Percentiles rank a stretch among this genome's conserved stretches.
phyloP scores from a whole-genome alignment of 768 basidiomycete species.

The Russula sp. region DNA sequence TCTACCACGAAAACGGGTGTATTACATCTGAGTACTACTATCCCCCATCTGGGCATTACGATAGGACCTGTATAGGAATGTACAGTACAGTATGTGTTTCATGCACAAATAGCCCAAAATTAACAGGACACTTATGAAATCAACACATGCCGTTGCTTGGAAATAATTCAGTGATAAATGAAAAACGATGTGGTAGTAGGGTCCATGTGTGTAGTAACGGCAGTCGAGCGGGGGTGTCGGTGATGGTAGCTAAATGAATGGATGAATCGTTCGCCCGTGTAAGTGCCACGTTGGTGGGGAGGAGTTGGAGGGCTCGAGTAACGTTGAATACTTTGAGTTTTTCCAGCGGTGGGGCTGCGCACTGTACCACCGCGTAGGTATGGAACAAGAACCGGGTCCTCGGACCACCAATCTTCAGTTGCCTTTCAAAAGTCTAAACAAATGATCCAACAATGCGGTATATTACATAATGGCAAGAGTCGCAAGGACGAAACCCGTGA shows the following conservation, averaged over 20 bases:
- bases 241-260: not conserved
- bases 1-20: not conserved
- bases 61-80: not conserved
- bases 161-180: not conserved
- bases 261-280: not conserved
- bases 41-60: not conserved
- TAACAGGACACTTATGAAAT: conserved; percentile 2
- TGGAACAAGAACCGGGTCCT: conserved; percentile 20
- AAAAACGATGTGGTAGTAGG: not conserved
- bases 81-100: conserved; percentile 3
- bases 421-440: conserved; percentile 38
- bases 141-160: not conserved
- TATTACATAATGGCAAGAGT: not conserved
- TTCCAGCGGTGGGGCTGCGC: not conserved
- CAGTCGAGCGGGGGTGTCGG: not conserved
- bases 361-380: not conserved
- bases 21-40: not conserved
- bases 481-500: not conserved
- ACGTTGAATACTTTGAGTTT: not conserved
- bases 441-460: not conserved
- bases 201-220: not conserved
- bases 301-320: not conserved
- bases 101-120: conserved; percentile 1
- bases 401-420: conserved; percentile 40
- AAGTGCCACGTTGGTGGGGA: conserved; percentile 4